Evolutionary conservation across 2,329 filamentous ascomycete species (phyloP), one percentile per base, ranked within the genome.

Genomic region (Colletotrichum sp.): DNA sequence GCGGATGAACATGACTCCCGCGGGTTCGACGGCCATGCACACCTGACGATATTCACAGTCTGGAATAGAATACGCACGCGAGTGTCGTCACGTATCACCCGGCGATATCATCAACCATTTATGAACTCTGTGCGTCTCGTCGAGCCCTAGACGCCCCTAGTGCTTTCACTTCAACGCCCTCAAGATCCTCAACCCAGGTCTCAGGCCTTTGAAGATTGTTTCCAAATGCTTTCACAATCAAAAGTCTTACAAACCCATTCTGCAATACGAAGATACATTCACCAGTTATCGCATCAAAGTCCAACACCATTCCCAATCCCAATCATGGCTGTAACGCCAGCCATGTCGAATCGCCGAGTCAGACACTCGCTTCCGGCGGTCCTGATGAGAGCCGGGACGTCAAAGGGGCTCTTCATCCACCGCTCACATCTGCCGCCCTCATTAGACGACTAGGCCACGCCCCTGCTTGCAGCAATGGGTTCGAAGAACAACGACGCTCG

Each of bases 331-430:
- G 58, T 70, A 29, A 63, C 62, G 8, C 61, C 70, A 11, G 34
- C 61, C 4, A 8, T 69, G 4, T 34, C 70, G 15, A 70, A 64
- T 6, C 70, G 70, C 47, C 36, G 66, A 15, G 51, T 70, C 6
- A 77, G 79, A 8, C 76, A 78, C 34, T 72, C 75, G 12, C 75
- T 89, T 3, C 85, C 85, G 5, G 90, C 90, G 12, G 86, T 89
- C 21, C 90, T 91, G 76, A 92, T 92, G 82, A 87, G 91, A 29
- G 90, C 90, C 27, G 91, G 91, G 6, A 93, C 91, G 8, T 92
- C 90, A 6, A 89, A 90, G 72, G 91, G 89, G 16, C 83, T 93
- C 6, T 88, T 93, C 73, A 85, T 93, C 76, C 87, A 91, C 51
- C 81, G 86, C 18, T 81, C 83, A 29, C 81, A 91, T 77, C 85